phyloP scores from a whole-genome alignment of 495 filamentous ascomycete genomes.

The Patellaria atrata region DNA sequence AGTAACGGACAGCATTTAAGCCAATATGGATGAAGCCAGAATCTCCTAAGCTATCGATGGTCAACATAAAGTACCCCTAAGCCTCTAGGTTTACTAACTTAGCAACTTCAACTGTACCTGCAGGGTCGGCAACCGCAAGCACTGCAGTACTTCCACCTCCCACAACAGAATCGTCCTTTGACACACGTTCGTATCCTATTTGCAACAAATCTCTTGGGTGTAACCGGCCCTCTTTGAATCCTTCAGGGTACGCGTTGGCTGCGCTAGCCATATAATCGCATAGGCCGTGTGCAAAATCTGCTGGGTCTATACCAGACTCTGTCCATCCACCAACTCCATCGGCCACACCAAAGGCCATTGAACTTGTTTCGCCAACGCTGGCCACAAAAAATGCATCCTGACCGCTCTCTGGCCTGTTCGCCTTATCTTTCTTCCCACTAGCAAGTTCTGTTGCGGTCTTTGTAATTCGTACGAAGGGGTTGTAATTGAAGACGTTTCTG shows the following conservation, averaged over 20 bases:
- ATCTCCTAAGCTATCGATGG: slow-evolving; percentile 54
- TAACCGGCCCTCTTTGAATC: slow-evolving; percentile 33
- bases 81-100: slow-evolving; percentile 38
- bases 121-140: slow-evolving; percentile 52
- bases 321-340: slow-evolving; percentile 95
- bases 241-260: slow-evolving; percentile 29
- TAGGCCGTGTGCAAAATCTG: slow-evolving; percentile 88
- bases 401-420: slow-evolving; percentile 58
- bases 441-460: slow-evolving; percentile 8
- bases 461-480: slow-evolving; percentile 10
- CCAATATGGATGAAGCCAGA: slow-evolving; percentile 86
- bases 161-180: slow-evolving; percentile 51
- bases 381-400: slow-evolving; percentile 95
- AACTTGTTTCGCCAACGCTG: slow-evolving; percentile 43
- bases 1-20: slow-evolving; percentile 65
- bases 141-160: slow-evolving; percentile 87
- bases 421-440: slow-evolving; percentile 29
- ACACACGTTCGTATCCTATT: slow-evolving; percentile 64
- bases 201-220: slow-evolving; percentile 63
- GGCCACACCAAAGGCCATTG: slow-evolving; percentile 65
- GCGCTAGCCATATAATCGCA: slow-evolving; percentile 77
- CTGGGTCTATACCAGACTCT: slow-evolving; percentile 80
- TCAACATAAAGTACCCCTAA: not conserved
- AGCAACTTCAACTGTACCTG: slow-evolving; percentile 69
- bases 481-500: slow-evolving; percentile 16